Conservation (phyloP, 257 asterid genomes). For the Thymus quinquecostatus region DNA sequence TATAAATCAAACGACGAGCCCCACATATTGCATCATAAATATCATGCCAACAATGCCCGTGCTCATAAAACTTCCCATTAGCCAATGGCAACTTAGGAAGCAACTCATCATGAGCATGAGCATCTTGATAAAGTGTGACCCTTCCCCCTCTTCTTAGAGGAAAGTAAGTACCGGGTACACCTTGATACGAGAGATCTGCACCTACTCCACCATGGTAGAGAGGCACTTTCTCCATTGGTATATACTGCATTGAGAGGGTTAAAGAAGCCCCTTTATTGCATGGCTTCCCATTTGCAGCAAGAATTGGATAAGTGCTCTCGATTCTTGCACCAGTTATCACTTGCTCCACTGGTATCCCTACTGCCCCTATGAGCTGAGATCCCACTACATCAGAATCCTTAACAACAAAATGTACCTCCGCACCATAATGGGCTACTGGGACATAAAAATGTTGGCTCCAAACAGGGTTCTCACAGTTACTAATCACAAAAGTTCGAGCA, state of each 20-base stretch:
- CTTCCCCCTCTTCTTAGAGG: conserved; percentile 77
- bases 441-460: conserved; percentile 86
- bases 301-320: conserved; percentile 75
- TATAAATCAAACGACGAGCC: conserved; percentile 76
- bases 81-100: conserved; percentile 65
- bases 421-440: conserved; percentile 78
- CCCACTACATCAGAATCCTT: conserved; percentile 85
- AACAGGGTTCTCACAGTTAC: conserved; percentile 65
- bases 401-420: conserved; percentile 81
- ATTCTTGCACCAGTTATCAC: conserved; percentile 50
- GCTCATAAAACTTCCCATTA: conserved; percentile 58
- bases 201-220: conserved; percentile 86
- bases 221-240: conserved; percentile 66
- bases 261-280: conserved; percentile 72
- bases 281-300: conserved; percentile 70
- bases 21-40: conserved; percentile 64
- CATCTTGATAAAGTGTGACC: conserved; percentile 79
- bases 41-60: conserved; percentile 82
- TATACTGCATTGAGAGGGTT: conserved; percentile 72
- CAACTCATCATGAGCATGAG: conserved; percentile 62
- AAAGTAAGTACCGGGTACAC: conserved; percentile 86
- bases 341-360: conserved; percentile 71
- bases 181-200: conserved; percentile 53
- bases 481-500: conserved; percentile 75
- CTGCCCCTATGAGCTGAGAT: conserved; percentile 82